Percentiles rank a stretch among this genome's conserved stretches.
Evolutionary conservation across 345 rosid genomes (phyloP).

Genomic region (Citrus trifoliata): DNA sequence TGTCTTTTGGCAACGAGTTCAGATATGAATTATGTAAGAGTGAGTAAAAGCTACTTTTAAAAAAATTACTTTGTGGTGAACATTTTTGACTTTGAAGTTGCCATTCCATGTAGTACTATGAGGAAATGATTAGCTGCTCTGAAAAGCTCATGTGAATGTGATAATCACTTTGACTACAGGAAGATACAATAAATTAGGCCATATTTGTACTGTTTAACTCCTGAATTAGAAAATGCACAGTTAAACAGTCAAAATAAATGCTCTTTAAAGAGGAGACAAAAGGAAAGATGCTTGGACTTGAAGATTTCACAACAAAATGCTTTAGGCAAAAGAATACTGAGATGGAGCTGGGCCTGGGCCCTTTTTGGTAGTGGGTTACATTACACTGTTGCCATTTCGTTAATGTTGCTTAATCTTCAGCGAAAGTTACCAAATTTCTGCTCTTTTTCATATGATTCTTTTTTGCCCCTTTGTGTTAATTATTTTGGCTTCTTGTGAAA

Average conservation of each 20-base stretch:
- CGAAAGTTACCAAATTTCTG: background rate
- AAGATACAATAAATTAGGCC: background rate
- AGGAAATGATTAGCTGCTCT: background rate
- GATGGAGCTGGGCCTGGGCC: background rate
- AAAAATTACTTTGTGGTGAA: background rate
- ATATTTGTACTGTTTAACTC: background rate
- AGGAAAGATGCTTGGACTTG: background rate
- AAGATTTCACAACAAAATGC: background rate
- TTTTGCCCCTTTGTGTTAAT: background rate
- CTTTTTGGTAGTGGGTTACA: background rate
- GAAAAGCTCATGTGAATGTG: background rate
- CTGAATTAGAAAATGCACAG: background rate
- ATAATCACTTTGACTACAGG: background rate
- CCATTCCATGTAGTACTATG: background rate
- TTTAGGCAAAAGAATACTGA: background rate
- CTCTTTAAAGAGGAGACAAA: background rate
- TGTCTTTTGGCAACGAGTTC: background rate
- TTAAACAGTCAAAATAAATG: background rate
- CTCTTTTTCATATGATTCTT: background rate
- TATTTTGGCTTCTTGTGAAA: conserved; percentile 1
- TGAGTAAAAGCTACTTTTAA: background rate
- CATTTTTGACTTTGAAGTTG: background rate
- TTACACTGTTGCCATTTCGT: background rate
- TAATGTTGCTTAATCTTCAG: background rate
- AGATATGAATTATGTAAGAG: background rate